Evolutionary conservation across 2,329 filamentous ascomycete genomes (phyloP), one percentile per base, ranked within the genome.

Genomic region (Gaeumannomyces sp.): DNA sequence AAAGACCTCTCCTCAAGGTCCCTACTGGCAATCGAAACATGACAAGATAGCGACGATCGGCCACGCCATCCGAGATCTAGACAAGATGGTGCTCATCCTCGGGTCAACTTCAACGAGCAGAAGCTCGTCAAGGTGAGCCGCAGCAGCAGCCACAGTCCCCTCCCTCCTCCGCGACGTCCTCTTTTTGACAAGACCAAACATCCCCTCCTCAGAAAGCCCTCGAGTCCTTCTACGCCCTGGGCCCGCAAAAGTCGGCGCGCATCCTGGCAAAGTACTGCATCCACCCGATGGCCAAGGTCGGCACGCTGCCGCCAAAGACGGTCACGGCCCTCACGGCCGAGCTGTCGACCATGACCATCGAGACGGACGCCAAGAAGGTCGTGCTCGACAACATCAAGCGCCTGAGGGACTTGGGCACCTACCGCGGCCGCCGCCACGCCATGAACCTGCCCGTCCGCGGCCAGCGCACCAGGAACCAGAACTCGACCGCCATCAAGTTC

Each of bases 381-480:
- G 79, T 97, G 53, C 84, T 89, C 72, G 92, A 97, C 62, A 95
- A 98, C 73, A 96, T 99, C 70, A 83, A 83, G 74, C 83, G 94
- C 66, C 73, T 99, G 76, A 91, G 90, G 75, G 93, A 97, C 72
- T 97, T 97, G 81, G 93, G 93, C 62, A 88, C 89, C 4, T 96
- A 96, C 74, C 83, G 95, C 64, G 95, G 95, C 69, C 88, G 91
- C 76, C 83, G 95, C 70, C 95, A 99, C 81, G 94, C 94, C 65
- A 93, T 98, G 89, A 87, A 89, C 67, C 78, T 98, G 79, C 95
- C 95, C 4, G 94, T 95, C 64, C 85, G 95, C 70, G 95, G 95
- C 70, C 95, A 99, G 79, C 86, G 84, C 71, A 98, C 95, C 66
- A 89, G 91, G 74, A 91, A 81, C 74, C 94, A 90, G 76, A 88